Evolutionary conservation across 2,329 filamentous ascomycete genomes (phyloP).

Genomic region (Colletotrichum gloeosporioides): DNA sequence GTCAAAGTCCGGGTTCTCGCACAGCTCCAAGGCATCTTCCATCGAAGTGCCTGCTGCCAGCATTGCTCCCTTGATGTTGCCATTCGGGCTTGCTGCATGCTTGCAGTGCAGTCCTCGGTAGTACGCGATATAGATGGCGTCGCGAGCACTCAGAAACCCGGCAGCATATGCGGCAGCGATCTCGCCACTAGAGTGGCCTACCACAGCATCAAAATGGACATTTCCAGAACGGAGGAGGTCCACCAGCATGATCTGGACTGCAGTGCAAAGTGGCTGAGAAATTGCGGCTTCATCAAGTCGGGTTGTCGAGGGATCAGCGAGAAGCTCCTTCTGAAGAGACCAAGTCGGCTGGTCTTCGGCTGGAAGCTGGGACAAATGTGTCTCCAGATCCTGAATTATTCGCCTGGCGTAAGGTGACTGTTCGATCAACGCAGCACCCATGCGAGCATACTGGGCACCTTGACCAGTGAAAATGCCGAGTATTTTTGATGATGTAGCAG

Average conservation of each 20-base stretch:
- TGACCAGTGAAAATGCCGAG: conserved; percentile 36
- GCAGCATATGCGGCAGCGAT: conserved; percentile 56
- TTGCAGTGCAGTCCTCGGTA: conserved; percentile 20
- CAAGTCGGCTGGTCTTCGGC: conserved; percentile 28
- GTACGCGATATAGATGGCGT: conserved; percentile 31
- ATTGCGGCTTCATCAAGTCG: conserved; percentile 23
- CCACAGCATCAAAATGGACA: conserved; percentile 38
- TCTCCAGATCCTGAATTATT: conserved; percentile 27
- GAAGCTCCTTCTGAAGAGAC: conserved; percentile 28
- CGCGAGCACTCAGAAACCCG: conserved; percentile 36
- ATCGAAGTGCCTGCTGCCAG: conserved; percentile 25
- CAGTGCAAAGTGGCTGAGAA: conserved; percentile 20
- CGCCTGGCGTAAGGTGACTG: neutral
- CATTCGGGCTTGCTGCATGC: neutral
- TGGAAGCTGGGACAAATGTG: conserved; percentile 21
- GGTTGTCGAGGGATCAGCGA: conserved; percentile 16
- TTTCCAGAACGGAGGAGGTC: conserved; percentile 32
- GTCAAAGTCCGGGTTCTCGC: neutral
- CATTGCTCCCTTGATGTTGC: conserved; percentile 26
- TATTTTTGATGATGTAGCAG: conserved; percentile 1
- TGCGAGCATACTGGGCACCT: conserved; percentile 33
- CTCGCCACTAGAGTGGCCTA: conserved; percentile 56
- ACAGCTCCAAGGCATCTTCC: conserved; percentile 18
- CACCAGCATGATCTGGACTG: conserved; percentile 29
- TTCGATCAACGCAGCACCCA: conserved; percentile 26